Conservation (phyloP, 2,329 filamentous ascomycete genomes). For the Cladosporium austrohemisphaericum region DNA sequence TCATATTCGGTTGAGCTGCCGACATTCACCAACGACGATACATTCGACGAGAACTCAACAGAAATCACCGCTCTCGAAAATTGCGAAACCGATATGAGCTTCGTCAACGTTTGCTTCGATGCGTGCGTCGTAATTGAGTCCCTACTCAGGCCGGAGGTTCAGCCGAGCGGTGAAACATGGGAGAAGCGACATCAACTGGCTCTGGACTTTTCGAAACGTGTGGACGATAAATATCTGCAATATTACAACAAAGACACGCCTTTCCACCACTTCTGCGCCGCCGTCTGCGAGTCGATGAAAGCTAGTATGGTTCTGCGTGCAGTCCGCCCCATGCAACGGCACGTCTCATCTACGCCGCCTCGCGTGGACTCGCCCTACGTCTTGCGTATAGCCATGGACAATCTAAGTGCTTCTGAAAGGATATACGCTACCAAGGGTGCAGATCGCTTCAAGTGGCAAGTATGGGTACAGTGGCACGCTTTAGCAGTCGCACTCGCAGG, state of each 20-base stretch:
- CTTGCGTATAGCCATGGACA: conserved; percentile 40
- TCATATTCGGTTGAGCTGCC: conserved; percentile 26
- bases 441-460: conserved; percentile 47
- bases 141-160: not conserved
- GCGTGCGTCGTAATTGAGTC: conserved; percentile 6
- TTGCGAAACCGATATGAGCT: conserved; percentile 31
- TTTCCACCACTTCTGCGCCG: conserved; percentile 23
- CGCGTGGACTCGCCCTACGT: conserved; percentile 32
- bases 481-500: conserved; percentile 53
- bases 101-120: conserved; percentile 19
- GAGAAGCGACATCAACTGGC: conserved; percentile 30
- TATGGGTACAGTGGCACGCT: conserved; percentile 55
- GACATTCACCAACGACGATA: conserved; percentile 30
- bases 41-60: conserved; percentile 27
- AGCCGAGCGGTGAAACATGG: conserved; percentile 24
- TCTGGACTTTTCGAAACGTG: conserved; percentile 21
- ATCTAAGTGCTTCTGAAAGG: conserved; percentile 42
- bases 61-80: conserved; percentile 20
- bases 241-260: conserved; percentile 25
- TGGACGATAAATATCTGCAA: conserved; percentile 25
- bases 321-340: conserved; percentile 27
- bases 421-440: conserved; percentile 34
- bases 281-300: conserved; percentile 25
- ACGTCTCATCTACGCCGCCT: conserved; percentile 24
- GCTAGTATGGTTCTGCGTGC: conserved; percentile 28